These are phyloP conservation scores for Euphrasia arctica DNA, from an alignment of 305 asterid species.

Conservation along the genomic window DNA sequence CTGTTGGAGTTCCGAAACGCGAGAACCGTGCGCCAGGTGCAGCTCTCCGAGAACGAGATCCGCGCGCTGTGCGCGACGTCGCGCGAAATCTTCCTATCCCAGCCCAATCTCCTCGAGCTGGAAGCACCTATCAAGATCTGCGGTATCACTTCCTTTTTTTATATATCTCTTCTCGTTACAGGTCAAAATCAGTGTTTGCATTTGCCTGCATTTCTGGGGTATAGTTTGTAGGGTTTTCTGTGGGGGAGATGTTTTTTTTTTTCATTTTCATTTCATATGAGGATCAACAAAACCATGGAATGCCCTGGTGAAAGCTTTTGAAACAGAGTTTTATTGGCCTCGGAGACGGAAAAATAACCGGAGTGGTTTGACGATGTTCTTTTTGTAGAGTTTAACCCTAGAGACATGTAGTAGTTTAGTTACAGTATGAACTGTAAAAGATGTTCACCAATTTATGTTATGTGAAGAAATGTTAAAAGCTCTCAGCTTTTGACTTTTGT, in stretches of 20 bases:
- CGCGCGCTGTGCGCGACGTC: conserved; percentile 64
- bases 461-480: too few species aligned
- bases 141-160: conserved; percentile 38
- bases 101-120: conserved; percentile 91
- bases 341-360: neutral
- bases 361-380: too few species aligned
- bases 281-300: neutral
- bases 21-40: conserved; percentile 75
- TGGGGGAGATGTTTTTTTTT: neutral
- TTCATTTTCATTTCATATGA: neutral
- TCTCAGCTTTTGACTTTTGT: too few species aligned
- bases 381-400: too few species aligned
- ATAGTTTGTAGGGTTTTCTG: too few species aligned
- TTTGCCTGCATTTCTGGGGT: conserved; percentile 8
- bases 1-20: conserved; percentile 67
- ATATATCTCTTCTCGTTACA: neutral
- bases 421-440: too few species aligned
- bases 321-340: neutral
- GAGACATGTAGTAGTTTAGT: too few species aligned
- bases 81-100: conserved; percentile 73
- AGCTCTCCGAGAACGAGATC: conserved; percentile 85
- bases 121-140: conserved; percentile 97
- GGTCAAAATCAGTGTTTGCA: neutral
- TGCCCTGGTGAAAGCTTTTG: neutral
- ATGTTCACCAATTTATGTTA: too few species aligned